Conservation (phyloP, 2,329 filamentous ascomycete species). For the Aspergillus aculeatus region DNA sequence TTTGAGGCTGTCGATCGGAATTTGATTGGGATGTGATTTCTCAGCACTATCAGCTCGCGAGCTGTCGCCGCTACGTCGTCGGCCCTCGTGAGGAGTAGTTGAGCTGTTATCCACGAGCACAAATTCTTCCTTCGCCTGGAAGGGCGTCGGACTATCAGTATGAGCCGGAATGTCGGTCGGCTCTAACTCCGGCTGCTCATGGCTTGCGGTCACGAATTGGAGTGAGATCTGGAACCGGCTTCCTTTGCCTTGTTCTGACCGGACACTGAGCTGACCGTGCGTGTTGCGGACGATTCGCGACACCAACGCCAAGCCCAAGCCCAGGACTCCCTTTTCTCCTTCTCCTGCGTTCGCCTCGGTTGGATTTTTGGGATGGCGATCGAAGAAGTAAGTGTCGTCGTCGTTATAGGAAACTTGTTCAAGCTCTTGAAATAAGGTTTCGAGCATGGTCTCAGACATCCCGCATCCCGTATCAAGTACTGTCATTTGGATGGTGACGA, state of each 20-base stretch:
- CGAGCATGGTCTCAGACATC: slow-evolving; percentile 57
- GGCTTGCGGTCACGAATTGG: slow-evolving; percentile 64
- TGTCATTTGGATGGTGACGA: slow-evolving; percentile 69
- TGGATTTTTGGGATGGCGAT: slow-evolving; percentile 30
- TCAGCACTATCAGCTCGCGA: too few species aligned
- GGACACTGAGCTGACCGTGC: slow-evolving; percentile 81
- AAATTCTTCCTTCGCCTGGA: slow-evolving; percentile 35
- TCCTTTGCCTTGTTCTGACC: slow-evolving; percentile 78
- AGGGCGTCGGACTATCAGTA: background rate
- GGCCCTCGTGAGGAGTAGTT: background rate
- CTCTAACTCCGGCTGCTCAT: background rate
- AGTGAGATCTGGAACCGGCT: slow-evolving; percentile 79
- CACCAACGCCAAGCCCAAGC: slow-evolving; percentile 84
- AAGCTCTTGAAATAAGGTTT: slow-evolving; percentile 60
- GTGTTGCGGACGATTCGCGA: slow-evolving; percentile 83
- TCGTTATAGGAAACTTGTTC: slow-evolving; percentile 62
- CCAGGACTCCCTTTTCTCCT: slow-evolving; percentile 55
- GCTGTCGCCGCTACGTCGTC: background rate
- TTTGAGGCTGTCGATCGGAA: too few species aligned
- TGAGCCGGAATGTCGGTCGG: slow-evolving; percentile 11
- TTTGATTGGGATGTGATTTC: slow-evolving; percentile 21
- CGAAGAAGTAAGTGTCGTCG: slow-evolving; percentile 49
- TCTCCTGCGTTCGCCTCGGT: background rate
- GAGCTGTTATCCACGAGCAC: slow-evolving; percentile 34
- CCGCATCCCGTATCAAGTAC: slow-evolving; percentile 73